Base-by-base conservation (phyloP, 768 basidiomycete genomes). In the Epithele typhae region DNA sequence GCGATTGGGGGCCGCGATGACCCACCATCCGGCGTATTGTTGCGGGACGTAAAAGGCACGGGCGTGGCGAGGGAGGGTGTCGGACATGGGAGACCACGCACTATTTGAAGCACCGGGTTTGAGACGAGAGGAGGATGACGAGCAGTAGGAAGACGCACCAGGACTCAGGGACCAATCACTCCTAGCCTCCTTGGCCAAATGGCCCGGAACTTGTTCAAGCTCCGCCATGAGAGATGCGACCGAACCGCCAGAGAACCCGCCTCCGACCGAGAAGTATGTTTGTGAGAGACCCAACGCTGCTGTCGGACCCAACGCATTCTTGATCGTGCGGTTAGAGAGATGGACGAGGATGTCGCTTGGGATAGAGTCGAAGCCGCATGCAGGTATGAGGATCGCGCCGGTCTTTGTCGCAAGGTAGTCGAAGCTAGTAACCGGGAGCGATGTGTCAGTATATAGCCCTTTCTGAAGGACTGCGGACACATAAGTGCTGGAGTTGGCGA, bases 281-380 rank as follows among this genome's bases (percentile, higher is more conserved):
- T 74, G 72, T 2, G 88, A 89, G 2, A 69, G 60, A 7, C 75
- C 79, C n/a, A 80, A 68, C 17, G 67, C 58, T 0, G 68, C 49
- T 10, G 63, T 56, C 0, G 67, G 52, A 5, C 69, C 69, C 4
- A 59, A 65, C 40, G 65, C 59, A 9, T 68, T 58, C 62, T 84
- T 83, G 43, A 93, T 74, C 0, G 81, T 82, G 55, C 77, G 80
- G 48, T 83, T 83, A 15, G 86, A 76, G 38, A 90, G 66, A 64
- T 81, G 84, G 0, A 80, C 77, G 10, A 77, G 64, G 36, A 86
- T 61, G 59, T 96, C 92, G 3, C 83, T 79, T 3, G 88, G 88
- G 23, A 90, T 57, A 1, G 87, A 90, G 61, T 91, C 88, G 49
- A 87, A 74, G 2, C 84, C 92, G 44, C 82, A 87, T 2, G 81